Conservation (phyloP, 257 asterid genomes). For the Capsicum pubescens region DNA sequence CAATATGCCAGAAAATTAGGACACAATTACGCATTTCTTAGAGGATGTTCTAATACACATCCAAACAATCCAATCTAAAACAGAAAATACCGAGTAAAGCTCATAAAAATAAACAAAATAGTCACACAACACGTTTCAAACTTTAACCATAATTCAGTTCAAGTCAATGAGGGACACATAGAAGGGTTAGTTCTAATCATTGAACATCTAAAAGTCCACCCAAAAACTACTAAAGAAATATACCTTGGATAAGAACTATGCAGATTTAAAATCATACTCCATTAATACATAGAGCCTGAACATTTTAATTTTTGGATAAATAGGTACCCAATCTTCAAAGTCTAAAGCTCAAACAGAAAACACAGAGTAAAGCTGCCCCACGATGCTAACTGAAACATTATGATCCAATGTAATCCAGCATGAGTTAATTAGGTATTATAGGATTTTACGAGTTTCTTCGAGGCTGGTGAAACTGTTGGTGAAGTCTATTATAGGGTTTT, state of each 20-base stretch:
- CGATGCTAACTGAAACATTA: no score
- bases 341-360: no score
- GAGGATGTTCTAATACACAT: not conserved
- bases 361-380: no score
- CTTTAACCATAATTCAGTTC: not conserved
- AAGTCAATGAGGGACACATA: not conserved
- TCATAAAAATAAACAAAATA: not conserved
- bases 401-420: no score
- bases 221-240: not conserved
- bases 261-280: no score
- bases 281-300: no score
- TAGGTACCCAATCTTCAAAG: no score
- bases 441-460: no score
- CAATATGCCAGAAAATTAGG: not conserved
- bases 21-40: not conserved
- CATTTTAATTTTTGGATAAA: no score
- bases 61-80: not conserved
- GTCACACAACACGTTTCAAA: not conserved
- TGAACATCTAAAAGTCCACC: not conserved
- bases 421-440: no score
- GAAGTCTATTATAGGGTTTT: slow-evolving; percentile 24
- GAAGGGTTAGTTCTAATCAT: not conserved
- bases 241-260: not conserved
- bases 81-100: not conserved
- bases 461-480: slow-evolving; percentile 25